Conservation (phyloP, 495 filamentous ascomycete genomes). For the Platismatia glauca region DNA sequence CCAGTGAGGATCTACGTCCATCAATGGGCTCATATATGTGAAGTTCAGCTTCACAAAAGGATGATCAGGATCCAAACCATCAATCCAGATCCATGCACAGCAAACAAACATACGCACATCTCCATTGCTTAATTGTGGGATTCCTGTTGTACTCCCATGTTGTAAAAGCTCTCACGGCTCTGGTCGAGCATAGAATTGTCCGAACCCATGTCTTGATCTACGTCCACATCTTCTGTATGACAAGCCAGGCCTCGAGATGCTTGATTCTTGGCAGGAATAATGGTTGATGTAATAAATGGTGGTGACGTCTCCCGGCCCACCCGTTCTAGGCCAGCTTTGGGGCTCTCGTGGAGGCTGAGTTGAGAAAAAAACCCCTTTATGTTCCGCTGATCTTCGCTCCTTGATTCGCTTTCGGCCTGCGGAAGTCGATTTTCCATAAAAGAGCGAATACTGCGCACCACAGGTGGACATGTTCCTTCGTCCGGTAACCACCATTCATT, state of each 20-base stretch:
- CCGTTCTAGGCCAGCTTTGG: background rate
- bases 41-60: background rate
- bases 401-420: conserved; percentile 17
- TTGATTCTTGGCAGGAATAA: background rate
- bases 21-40: background rate
- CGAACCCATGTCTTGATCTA: conserved; percentile 7
- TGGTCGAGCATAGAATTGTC: conserved; percentile 10
- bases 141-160: background rate
- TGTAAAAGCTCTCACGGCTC: conserved; percentile 5
- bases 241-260: background rate
- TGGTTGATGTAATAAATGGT: conserved; percentile 18
- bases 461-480: conserved; percentile 59
- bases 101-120: background rate
- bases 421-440: conserved; percentile 61
- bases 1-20: background rate
- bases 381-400: conserved; percentile 62
- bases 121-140: background rate
- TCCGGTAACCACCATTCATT: conserved; percentile 82
- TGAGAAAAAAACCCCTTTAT: conserved; percentile 64
- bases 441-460: conserved; percentile 65
- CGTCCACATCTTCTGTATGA: background rate
- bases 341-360: conserved; percentile 35
- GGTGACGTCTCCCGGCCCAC: background rate
- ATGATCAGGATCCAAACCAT: background rate
- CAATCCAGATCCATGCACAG: background rate